A percentile compares a stretch with the other conserved stretches of the same genome.
These are phyloP conservation scores for Didymella sp. DNA, from an alignment of 2,329 filamentous ascomycete species.

Conservation along the genomic window DNA sequence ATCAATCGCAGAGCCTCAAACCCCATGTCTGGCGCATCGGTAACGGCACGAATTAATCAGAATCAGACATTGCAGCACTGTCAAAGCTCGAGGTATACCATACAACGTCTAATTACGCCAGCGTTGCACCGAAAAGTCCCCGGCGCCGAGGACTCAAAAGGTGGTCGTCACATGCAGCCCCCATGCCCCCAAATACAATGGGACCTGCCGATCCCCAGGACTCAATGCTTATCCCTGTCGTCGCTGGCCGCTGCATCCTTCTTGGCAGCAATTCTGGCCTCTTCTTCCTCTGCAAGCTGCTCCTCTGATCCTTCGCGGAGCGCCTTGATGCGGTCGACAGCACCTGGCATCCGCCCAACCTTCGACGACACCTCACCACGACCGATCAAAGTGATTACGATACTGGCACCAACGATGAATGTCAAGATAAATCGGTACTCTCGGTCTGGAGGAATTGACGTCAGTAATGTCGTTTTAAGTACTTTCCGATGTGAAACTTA, in stretches of 20 bases:
- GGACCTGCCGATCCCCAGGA: conserved; percentile 13
- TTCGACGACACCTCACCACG: conserved; percentile 75
- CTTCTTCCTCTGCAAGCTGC: conserved; percentile 42
- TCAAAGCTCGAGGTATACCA: conserved; percentile 13
- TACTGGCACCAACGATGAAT: conserved; percentile 82
- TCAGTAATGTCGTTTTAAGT: not conserved
- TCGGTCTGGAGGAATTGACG: conserved; percentile 61
- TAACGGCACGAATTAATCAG: conserved; percentile 7
- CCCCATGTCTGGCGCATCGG: conserved; percentile 17
- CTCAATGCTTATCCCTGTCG: conserved; percentile 22
- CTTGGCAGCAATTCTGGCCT: conserved; percentile 31
- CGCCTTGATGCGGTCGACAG: conserved; percentile 57
- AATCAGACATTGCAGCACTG: conserved; percentile 3
- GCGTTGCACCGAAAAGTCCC: not conserved
- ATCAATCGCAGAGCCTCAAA: conserved; percentile 21
- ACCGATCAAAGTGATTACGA: conserved; percentile 81
- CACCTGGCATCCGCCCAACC: conserved; percentile 54
- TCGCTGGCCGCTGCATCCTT: conserved; percentile 34
- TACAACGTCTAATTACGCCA: conserved; percentile 3
- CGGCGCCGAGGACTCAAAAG: conserved; percentile 3
- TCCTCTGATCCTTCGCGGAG: conserved; percentile 52
- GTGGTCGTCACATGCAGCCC: conserved; percentile 10
- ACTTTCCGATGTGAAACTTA: conserved; percentile 16
- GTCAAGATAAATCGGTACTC: conserved; percentile 93
- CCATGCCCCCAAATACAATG: conserved; percentile 12